Percentiles rank a stretch among this genome's conserved stretches.
Evolutionary conservation across 805 yeast species (phyloP).

Genomic region (Saturnispora quitensis): DNA sequence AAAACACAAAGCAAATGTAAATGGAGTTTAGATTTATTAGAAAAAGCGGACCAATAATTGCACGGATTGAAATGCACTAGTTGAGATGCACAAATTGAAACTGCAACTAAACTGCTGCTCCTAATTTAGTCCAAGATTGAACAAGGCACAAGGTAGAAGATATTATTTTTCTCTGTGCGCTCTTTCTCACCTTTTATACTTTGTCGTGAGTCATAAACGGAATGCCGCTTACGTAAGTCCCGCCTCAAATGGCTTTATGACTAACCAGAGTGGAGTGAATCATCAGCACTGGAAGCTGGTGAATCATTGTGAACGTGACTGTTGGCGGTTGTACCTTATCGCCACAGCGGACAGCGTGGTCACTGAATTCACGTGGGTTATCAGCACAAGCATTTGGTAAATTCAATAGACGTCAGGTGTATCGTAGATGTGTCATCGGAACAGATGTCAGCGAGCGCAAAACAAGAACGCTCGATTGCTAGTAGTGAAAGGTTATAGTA

Average conservation of each 20-base stretch:
- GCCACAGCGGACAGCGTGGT: not conserved
- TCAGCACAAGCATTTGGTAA: no score
- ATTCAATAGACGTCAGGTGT: no score
- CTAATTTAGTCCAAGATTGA: not conserved
- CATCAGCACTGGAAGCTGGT: not conserved
- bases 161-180: not conserved
- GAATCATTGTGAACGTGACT: not conserved
- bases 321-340: not conserved
- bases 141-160: not conserved
- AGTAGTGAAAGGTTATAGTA: no score
- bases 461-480: no score
- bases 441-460: no score
- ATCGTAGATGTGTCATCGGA: no score
- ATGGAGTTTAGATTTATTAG: not conserved
- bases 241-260: not conserved
- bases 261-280: not conserved
- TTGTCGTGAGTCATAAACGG: constrained; percentile 1
- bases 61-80: not conserved
- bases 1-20: not conserved
- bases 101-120: not conserved
- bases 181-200: not conserved
- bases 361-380: no score
- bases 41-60: not conserved
- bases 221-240: not conserved
- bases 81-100: not conserved